Base-by-base conservation (phyloP, 1,284 basidiomycete genomes). In the Calocybe gambosa region DNA sequence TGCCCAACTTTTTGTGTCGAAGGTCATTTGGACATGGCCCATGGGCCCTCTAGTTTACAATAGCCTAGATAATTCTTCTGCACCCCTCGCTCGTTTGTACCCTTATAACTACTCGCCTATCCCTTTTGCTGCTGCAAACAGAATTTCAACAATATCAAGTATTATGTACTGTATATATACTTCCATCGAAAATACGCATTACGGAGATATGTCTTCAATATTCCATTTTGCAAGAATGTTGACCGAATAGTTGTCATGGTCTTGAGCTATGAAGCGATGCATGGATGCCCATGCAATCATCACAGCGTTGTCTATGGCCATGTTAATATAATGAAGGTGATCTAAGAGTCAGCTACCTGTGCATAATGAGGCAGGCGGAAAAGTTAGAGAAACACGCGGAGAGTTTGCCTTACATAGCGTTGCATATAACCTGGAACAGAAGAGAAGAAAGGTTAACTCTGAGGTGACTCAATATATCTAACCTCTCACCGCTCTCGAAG, bases 271-370 rank as follows among this genome's bases (percentile, higher is more conserved):
- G 51, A 95, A 85, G 9, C 91, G 78, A 53, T 86, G 67, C 73
- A 93, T 85, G 0, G 89, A 84, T 5, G 91, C 85, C 87, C 87
- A 93, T 1, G 77, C 93, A 53, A 97, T 89, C 93, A 97, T 97
- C 1, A 82, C 93, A 0, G 93, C 93, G 60, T 96, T 97, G 57
- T 96, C 93, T 92, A 52, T 19, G 18, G 49, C 31, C 31, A 12
- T 34, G 3, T 15, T 16, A 34, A 5, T 34, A 16, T 3, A 34
- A 34, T 34, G 8, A 2, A 39, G 38, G 21, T 9, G 16, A 10
- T 34, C 16, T 18, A 15, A 18, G 8, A 7, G 25, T 10, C 39
- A 47, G 62, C 52, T 50, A 89, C 90, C 91, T 56, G 92, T 95
- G 60, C 93, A 95, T 1, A 94, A 67, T 1, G 71, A 59, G 0